Conservation (phyloP, 345 rosid genomes). For the Geranium brycei region DNA sequence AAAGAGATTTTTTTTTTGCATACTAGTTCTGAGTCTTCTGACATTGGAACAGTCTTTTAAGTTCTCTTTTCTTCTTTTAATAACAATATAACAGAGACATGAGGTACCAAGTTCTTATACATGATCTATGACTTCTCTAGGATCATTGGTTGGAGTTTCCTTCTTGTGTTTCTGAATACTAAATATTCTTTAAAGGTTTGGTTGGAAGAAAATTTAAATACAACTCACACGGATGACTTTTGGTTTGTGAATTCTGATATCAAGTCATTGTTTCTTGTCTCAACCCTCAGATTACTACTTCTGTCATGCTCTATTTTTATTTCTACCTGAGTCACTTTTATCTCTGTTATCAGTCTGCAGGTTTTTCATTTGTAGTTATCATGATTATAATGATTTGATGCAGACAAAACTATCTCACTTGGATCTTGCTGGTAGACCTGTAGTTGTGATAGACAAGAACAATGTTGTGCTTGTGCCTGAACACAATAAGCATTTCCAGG, state of each 20-base stretch:
- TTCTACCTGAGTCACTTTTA: too few relatives aligned
- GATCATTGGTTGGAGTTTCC: too few relatives aligned
- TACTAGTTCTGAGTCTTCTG: too few relatives aligned
- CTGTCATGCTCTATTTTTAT: background rate
- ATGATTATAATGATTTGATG: constrained; percentile 11
- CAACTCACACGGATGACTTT: background rate
- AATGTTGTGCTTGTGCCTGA: constrained; percentile 80
- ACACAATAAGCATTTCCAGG: constrained; percentile 90
- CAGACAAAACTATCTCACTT: constrained; percentile 81
- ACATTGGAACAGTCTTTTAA: too few relatives aligned
- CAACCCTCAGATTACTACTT: background rate
- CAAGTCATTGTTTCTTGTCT: background rate
- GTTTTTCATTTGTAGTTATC: background rate
- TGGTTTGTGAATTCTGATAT: background rate
- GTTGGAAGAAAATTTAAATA: too few relatives aligned
- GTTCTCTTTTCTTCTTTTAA: too few relatives aligned
- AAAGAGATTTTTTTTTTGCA: background rate
- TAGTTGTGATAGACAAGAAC: constrained; percentile 55
- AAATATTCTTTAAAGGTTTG: too few relatives aligned
- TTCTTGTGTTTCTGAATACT: too few relatives aligned
- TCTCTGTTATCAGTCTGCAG: too few relatives aligned
- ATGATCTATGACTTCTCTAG: too few relatives aligned
- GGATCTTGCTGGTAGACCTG: constrained; percentile 85
- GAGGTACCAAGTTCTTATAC: too few relatives aligned
- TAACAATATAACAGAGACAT: too few relatives aligned